Base-by-base conservation (phyloP, 2,329 filamentous ascomycete genomes). In the Metarhizium guizhouense region DNA sequence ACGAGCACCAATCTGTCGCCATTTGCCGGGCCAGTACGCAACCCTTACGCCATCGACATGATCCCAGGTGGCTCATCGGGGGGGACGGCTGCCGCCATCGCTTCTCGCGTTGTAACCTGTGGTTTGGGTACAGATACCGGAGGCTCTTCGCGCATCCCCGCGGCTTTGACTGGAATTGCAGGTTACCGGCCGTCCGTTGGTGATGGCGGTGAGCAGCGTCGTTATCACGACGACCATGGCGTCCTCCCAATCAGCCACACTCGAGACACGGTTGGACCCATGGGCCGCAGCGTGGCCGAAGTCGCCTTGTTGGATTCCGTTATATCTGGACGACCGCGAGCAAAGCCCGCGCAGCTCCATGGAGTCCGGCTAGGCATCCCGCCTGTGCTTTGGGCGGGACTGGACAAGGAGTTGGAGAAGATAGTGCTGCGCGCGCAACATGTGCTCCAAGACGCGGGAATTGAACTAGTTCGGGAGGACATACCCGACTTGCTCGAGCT, bases 181-280 rank as follows among this genome's bases (percentile, higher is more conserved):
- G 61, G 61, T 43, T 59, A 59, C 18, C 57, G 59, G 3, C 59
- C 59, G 10, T 59, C 59, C 1, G 58, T 60, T 11, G 59, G 59
- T 40, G 38, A 60, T 29, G 58, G 59, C 11, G 58, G 59, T 40
- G 4, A n/a, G 7, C 50, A 60, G 32, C 56, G 54, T 7, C 57
- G 58, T 20, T 60, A 60, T 42, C 40, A 56, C 7, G 57, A 60
- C 30, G 51, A 55, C 29, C 10, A 16, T 18, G 48, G 25, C 38
- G 85, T 88, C 1, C 80, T 90, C 11, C 86, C 87, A 0, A 82
- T 89, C 4, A 81, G 77, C 2, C 68, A 77, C 36, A 78, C 83
- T 61, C 83, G 86, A 62, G 87, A 90, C 61, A 85, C 80, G 0
- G 74, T 88, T 0, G 86, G 87, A 0, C 76, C 80, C 0, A 82